Evolutionary conservation across 192 early-diverging fungal genomes (phyloP).

Genomic region (Radiomyces spectabilis): DNA sequence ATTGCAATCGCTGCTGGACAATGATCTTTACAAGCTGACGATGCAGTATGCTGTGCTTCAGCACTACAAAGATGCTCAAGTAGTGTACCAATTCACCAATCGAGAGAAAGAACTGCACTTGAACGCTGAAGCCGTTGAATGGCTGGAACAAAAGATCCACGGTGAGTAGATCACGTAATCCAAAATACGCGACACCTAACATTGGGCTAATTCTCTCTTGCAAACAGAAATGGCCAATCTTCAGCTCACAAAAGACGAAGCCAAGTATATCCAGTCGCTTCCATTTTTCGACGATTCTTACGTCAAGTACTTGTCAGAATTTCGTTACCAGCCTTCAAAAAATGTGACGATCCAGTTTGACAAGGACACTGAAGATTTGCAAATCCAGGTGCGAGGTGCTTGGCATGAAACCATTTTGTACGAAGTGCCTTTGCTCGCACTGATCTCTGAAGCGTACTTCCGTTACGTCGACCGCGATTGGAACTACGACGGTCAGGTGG

Average conservation of each 20-base stretch:
- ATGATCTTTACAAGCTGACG: slow-evolving; percentile 79
- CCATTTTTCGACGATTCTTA: slow-evolving; percentile 52
- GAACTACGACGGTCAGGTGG: slow-evolving; percentile 52
- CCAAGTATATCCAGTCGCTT: slow-evolving; percentile 30
- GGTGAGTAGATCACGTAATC: slow-evolving; percentile 18
- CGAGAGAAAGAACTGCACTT: slow-evolving; percentile 37
- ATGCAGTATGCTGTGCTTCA: slow-evolving; percentile 74
- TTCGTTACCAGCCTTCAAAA: slow-evolving; percentile 44
- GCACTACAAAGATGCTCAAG: slow-evolving; percentile 53
- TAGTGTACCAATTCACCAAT: slow-evolving; percentile 63
- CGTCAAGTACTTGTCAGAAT: slow-evolving; percentile 48
- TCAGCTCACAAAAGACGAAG: slow-evolving; percentile 30
- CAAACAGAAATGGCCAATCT: slow-evolving; percentile 37
- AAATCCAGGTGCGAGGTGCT: slow-evolving; percentile 44
- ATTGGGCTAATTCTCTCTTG: not conserved
- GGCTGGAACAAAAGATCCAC: slow-evolving; percentile 35
- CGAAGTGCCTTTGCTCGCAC: slow-evolving; percentile 62
- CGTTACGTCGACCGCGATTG: slow-evolving; percentile 62
- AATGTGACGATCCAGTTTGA: slow-evolving; percentile 33
- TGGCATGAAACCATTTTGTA: slow-evolving; percentile 74
- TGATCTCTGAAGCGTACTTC: slow-evolving; percentile 67
- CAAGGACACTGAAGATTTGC: slow-evolving; percentile 14
- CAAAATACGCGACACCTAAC: no score
- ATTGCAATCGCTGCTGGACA: slow-evolving; percentile 61
- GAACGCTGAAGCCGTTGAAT: slow-evolving; percentile 33